phyloP scores from a whole-genome alignment of 108 stramenopile species.

The Bacterosira constricta region DNA sequence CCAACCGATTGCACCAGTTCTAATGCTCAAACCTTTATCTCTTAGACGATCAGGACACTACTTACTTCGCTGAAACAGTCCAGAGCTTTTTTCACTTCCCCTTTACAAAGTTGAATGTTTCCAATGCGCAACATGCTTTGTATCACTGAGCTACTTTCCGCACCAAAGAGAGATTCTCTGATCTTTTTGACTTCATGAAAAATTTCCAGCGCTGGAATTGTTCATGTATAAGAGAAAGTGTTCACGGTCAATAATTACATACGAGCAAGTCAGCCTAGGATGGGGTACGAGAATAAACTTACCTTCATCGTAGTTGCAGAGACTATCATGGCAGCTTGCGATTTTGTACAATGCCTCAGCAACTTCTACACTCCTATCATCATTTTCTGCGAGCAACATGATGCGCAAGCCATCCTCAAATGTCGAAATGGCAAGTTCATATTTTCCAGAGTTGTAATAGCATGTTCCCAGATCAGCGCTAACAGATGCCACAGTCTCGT shows the following conservation, averaged over 20 bases:
- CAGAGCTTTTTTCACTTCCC: constrained; percentile 35
- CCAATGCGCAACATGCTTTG: constrained; percentile 50
- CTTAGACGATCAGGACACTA: not conserved
- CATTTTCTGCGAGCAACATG: constrained; percentile 6
- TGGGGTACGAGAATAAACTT: not conserved
- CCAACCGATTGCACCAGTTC: no score
- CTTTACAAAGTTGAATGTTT: constrained; percentile 44
- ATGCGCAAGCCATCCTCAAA: constrained; percentile 42
- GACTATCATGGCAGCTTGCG: constrained; percentile 54
- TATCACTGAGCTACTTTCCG: constrained; percentile 40
- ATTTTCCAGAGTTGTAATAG: constrained; percentile 49
- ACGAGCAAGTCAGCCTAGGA: not conserved
- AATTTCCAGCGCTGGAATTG: constrained; percentile 22
- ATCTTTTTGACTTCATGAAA: constrained; percentile 45
- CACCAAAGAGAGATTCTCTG: constrained; percentile 13
- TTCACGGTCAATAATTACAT: not conserved
- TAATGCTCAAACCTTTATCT: no score
- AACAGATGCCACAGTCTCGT: constrained; percentile 29
- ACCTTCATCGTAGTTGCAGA: constrained; percentile 51
- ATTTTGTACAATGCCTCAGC: constrained; percentile 51
- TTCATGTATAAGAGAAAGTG: not conserved
- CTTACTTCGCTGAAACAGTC: constrained; percentile 44
- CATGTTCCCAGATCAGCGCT: constrained; percentile 42
- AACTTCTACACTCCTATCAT: constrained; percentile 29
- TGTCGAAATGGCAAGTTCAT: constrained; percentile 29